Percentiles rank a stretch among this genome's conserved stretches.
Evolutionary conservation across 306 rosid species (phyloP).

Genomic region (Pachyrhizus erosus): DNA sequence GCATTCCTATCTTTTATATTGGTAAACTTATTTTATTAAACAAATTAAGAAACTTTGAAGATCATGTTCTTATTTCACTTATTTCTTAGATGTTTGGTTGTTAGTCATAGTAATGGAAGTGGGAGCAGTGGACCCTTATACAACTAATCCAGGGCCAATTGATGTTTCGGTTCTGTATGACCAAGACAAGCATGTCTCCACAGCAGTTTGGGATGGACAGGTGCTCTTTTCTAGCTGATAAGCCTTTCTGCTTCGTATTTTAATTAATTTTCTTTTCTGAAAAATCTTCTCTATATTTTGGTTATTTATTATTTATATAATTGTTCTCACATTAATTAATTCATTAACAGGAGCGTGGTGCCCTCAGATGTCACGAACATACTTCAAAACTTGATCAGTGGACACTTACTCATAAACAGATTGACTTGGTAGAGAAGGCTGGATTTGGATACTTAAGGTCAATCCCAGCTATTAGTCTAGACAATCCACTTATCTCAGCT

Average conservation of each 20-base stretch:
- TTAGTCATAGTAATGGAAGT: constrained; percentile 68
- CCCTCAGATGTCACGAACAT: constrained; percentile 98
- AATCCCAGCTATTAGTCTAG: constrained; percentile 97
- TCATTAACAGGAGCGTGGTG: constrained; percentile 91
- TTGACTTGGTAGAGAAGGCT: constrained; percentile 84
- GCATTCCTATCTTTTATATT: background rate
- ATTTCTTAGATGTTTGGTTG: constrained; percentile 30
- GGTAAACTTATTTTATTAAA: background rate
- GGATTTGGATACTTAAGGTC: constrained; percentile 90
- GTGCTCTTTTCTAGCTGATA: constrained; percentile 53
- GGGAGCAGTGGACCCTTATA: constrained; percentile 68
- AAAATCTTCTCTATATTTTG: constrained; percentile 6
- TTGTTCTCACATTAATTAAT: constrained; percentile 25
- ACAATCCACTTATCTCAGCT: constrained; percentile 96
- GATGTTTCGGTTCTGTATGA: constrained; percentile 91
- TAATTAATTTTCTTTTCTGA: background rate
- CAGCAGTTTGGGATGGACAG: constrained; percentile 99
- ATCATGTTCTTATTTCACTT: constrained; percentile 28
- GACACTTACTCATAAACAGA: constrained; percentile 75
- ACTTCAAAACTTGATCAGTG: constrained; percentile 98
- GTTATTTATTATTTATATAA: background rate
- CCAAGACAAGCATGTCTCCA: constrained; percentile 97
- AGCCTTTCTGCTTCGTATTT: constrained; percentile 23
- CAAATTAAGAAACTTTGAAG: background rate
- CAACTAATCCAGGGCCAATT: constrained; percentile 93